A percentile compares a stretch with the other conserved stretches of the same genome.
Evolutionary conservation across 1,139 yeast species (phyloP).

Genomic region (Suhomyces guaymorum): DNA sequence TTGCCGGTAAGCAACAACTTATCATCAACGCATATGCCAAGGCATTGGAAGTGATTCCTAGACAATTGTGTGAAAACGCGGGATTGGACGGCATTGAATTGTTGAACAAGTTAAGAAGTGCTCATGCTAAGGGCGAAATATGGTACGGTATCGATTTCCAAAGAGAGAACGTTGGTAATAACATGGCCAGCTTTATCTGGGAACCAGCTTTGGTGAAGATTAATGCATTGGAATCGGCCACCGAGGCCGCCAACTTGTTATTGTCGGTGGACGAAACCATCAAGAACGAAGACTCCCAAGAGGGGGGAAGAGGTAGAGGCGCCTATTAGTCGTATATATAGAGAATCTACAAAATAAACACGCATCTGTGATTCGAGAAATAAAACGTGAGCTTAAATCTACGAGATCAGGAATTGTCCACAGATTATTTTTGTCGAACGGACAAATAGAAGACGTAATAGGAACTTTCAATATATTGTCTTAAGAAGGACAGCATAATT

Average conservation of each 20-base stretch:
- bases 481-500: too few species aligned
- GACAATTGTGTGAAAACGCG: constrained; percentile 96
- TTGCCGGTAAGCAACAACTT: constrained; percentile 95
- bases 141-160: constrained; percentile 95
- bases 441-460: too few species aligned
- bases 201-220: constrained; percentile 94
- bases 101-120: constrained; percentile 85
- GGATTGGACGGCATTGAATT: constrained; percentile 96
- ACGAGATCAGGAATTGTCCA: too few species aligned
- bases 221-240: constrained; percentile 92
- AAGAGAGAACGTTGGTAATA: constrained; percentile 79
- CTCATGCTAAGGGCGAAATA: constrained; percentile 88
- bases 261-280: constrained; percentile 95
- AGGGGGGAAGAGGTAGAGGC: constrained; percentile 71
- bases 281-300: constrained; percentile 68
- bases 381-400: too few species aligned
- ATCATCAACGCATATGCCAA: constrained; percentile 90
- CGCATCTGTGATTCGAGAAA: too few species aligned
- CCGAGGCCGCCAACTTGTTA: constrained; percentile 95
- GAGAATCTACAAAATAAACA: background rate
- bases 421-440: too few species aligned
- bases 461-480: too few species aligned
- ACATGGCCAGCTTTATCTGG: constrained; percentile 89
- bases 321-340: constrained; percentile 24
- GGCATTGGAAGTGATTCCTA: constrained; percentile 93